Percentiles rank a stretch among this genome's conserved stretches.
Evolutionary conservation across 164 flowering plant species (phyloP).

Genomic region (Tetrastigma voinierianum): DNA sequence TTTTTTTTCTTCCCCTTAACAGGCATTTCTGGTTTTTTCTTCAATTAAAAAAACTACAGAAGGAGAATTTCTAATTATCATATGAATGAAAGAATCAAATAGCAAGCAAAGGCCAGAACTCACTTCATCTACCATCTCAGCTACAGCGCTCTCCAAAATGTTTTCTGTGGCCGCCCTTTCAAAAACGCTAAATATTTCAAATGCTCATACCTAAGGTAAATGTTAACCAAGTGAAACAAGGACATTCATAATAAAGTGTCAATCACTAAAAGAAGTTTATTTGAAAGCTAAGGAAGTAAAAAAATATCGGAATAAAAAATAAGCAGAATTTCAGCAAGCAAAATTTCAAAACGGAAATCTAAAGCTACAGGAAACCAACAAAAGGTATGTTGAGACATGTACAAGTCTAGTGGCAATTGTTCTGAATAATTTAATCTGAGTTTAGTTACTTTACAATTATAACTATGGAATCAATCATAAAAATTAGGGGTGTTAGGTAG

Average conservation of each 20-base stretch:
- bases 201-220: constrained; percentile 86
- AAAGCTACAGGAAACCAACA: too few species aligned
- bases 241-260: not conserved
- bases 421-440: too few species aligned
- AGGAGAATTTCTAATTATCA: not conserved
- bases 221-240: constrained; percentile 7
- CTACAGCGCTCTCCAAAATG: constrained; percentile 46
- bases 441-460: too few species aligned
- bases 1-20: too few species aligned
- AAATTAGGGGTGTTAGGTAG: too few species aligned
- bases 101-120: constrained; percentile 22
- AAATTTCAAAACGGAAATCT: too few species aligned
- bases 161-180: constrained; percentile 86
- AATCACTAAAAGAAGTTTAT: not conserved
- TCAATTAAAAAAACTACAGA: not conserved
- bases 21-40: not conserved
- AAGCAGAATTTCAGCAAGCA: too few species aligned
- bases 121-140: constrained; percentile 90
- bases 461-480: too few species aligned
- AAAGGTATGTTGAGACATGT: too few species aligned
- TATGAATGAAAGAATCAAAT: constrained; percentile 1
- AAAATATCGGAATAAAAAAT: not conserved
- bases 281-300: not conserved
- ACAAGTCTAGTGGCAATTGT: too few species aligned
- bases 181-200: constrained; percentile 78